Evolutionary conservation across 352 stramenopile species (phyloP).

Genomic region (Globisporangium mamillatum): DNA sequence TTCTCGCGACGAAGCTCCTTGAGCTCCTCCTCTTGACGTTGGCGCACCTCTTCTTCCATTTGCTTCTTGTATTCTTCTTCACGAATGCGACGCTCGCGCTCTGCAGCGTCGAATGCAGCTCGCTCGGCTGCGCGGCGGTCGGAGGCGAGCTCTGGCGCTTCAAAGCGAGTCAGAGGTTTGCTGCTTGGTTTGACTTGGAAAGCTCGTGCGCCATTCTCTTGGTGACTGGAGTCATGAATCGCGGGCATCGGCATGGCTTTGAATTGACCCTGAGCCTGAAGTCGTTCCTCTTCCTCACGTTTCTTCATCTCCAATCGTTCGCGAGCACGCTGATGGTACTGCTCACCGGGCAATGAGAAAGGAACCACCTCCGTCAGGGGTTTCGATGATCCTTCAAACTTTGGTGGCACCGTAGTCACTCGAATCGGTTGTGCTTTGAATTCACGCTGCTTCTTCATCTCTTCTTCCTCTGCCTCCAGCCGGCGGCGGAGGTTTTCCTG

Average conservation of each 20-base stretch:
- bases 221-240: constrained; percentile 25
- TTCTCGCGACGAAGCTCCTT: constrained; percentile 66
- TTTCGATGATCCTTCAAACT: constrained; percentile 69
- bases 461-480: constrained; percentile 53
- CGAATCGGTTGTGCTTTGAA: constrained; percentile 77
- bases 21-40: constrained; percentile 64
- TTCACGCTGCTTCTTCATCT: constrained; percentile 48
- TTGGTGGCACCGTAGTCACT: constrained; percentile 45
- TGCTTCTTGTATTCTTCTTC: constrained; percentile 63
- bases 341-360: constrained; percentile 57
- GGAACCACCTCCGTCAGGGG: constrained; percentile 67
- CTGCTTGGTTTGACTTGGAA: constrained; percentile 32
- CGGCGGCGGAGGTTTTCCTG: constrained; percentile 67
- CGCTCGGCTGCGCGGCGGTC: constrained; percentile 61
- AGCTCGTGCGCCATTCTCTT: constrained; percentile 4
- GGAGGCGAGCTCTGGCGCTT: constrained; percentile 56
- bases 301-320: constrained; percentile 55
- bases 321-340: constrained; percentile 52
- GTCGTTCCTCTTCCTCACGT: constrained; percentile 52
- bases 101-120: constrained; percentile 61
- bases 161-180: constrained; percentile 41
- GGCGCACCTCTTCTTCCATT: constrained; percentile 44
- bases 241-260: constrained; percentile 69
- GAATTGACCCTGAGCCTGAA: constrained; percentile 44
- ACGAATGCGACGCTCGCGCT: constrained; percentile 59